These are phyloP conservation scores for Isoetes taiwanensis DNA, from an alignment of 75 land plant genomes.

Conservation along the genomic window DNA sequence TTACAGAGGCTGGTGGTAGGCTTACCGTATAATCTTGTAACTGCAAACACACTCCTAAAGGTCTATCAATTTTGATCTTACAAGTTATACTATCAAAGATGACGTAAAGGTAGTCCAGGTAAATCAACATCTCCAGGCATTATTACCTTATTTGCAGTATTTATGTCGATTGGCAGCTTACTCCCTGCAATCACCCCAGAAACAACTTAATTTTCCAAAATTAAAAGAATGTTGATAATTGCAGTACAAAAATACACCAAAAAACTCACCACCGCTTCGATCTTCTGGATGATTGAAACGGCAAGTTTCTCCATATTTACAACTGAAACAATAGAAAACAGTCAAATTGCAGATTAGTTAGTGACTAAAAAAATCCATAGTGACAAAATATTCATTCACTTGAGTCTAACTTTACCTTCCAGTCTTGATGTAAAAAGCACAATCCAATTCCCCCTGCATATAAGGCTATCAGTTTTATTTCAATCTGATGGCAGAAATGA, in stretches of 20 bases:
- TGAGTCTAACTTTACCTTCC: constrained; percentile 71
- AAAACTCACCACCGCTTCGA: constrained; percentile 15
- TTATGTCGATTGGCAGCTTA: too few species aligned
- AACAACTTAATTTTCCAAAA: too few species aligned
- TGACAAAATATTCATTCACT: too few species aligned
- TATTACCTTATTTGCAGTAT: too few species aligned
- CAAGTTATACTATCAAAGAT: too few species aligned
- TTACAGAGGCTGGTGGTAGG: not conserved
- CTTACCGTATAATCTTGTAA: not conserved
- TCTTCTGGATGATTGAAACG: constrained; percentile 28
- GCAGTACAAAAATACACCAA: too few species aligned
- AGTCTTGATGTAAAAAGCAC: constrained; percentile 84
- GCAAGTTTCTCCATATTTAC: constrained; percentile 47
- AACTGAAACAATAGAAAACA: constrained; percentile 11
- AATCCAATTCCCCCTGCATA: constrained; percentile 69
- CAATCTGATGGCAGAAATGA: not conserved
- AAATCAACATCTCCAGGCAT: too few species aligned
- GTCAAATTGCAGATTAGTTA: too few species aligned
- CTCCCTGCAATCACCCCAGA: too few species aligned
- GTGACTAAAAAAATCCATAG: too few species aligned
- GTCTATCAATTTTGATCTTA: not conserved
- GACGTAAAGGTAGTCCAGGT: too few species aligned
- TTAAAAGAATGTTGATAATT: too few species aligned
- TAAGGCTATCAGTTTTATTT: not conserved
- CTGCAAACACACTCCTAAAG: not conserved